A percentile compares a stretch with the other conserved stretches of the same genome.
Evolutionary conservation across 1,284 basidiomycete genomes (phyloP).

Genomic region (Quambalaria eucalypti): DNA sequence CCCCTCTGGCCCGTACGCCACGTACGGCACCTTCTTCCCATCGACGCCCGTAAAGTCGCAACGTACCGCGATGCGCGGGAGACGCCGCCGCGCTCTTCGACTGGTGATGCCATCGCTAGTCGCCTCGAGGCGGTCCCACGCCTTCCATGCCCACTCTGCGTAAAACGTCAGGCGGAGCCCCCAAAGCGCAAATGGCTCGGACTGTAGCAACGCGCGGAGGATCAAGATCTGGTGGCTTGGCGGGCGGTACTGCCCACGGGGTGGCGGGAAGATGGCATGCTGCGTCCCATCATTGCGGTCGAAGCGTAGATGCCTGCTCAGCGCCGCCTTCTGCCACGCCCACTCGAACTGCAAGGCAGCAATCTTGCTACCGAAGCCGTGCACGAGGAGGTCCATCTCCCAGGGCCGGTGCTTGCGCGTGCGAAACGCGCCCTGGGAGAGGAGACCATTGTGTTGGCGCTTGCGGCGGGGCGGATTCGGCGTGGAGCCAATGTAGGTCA

Average conservation of each 20-base stretch:
- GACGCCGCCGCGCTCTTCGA: neutral
- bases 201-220: slow-evolving; percentile 31
- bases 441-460: slow-evolving; percentile 76
- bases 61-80: slow-evolving; percentile 3
- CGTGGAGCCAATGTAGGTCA: slow-evolving; percentile 70
- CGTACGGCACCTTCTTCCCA: slow-evolving; percentile 11
- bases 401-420: slow-evolving; percentile 67
- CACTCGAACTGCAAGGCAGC: slow-evolving; percentile 75
- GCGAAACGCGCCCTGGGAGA: slow-evolving; percentile 65
- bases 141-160: slow-evolving; percentile 31
- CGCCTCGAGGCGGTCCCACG: slow-evolving; percentile 16
- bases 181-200: slow-evolving; percentile 42
- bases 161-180: slow-evolving; percentile 36
- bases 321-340: slow-evolving; percentile 72
- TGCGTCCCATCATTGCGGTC: neutral
- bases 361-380: slow-evolving; percentile 76
- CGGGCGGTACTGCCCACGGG: slow-evolving; percentile 4
- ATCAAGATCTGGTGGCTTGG: slow-evolving; percentile 25
- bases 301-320: slow-evolving; percentile 49
- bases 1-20: neutral
- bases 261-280: slow-evolving; percentile 15
- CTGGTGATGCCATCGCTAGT: neutral
- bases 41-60: slow-evolving; percentile 40
- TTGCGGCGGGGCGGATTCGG: slow-evolving; percentile 68
- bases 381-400: slow-evolving; percentile 80